Percentiles rank a stretch among this genome's conserved stretches.
Conservation (phyloP, 768 basidiomycete species). For the Tylopilus vinaceipallidus region DNA sequence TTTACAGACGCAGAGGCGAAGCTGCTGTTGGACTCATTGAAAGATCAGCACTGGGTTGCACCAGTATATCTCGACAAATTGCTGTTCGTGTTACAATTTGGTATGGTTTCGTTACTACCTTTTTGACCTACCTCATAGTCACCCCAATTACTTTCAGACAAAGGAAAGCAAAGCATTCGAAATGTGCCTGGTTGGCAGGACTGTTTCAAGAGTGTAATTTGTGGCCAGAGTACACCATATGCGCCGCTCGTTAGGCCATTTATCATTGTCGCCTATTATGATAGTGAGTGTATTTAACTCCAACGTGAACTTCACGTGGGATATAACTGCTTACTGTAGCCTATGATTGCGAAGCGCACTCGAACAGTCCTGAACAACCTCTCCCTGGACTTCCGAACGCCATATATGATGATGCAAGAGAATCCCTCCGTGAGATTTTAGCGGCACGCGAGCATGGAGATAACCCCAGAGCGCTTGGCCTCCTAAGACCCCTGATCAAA, state of each 20-base stretch:
- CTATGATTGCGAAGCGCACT: background rate
- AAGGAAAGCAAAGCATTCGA: slow-evolving; percentile 22
- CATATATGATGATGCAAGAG: slow-evolving; percentile 13
- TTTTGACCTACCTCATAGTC: background rate
- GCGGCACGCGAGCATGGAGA: slow-evolving; percentile 16
- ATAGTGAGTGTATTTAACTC: slow-evolving; percentile 10
- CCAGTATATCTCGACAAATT: slow-evolving; percentile 19
- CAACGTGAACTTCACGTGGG: too few relatives aligned
- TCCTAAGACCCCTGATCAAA: slow-evolving; percentile 20
- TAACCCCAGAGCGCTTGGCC: slow-evolving; percentile 19
- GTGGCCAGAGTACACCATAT: slow-evolving; percentile 5
- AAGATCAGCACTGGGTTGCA: slow-evolving; percentile 13
- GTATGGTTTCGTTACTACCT: slow-evolving; percentile 7
- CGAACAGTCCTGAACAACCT: background rate
- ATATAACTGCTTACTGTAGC: background rate
- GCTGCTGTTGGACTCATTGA: slow-evolving; percentile 11
- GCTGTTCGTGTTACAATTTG: slow-evolving; percentile 22
- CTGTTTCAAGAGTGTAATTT: slow-evolving; percentile 12
- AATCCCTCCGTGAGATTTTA: slow-evolving; percentile 10
- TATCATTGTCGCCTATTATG: slow-evolving; percentile 21
- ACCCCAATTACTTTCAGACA: slow-evolving; percentile 6
- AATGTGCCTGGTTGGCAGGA: slow-evolving; percentile 12
- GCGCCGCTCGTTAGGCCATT: slow-evolving; percentile 20
- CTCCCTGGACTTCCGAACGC: background rate
- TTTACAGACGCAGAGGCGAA: slow-evolving; percentile 20